Base-by-base conservation (phyloP, 2,329 filamentous ascomycete genomes). In the Arthrobotrys pseudoclavata region DNA sequence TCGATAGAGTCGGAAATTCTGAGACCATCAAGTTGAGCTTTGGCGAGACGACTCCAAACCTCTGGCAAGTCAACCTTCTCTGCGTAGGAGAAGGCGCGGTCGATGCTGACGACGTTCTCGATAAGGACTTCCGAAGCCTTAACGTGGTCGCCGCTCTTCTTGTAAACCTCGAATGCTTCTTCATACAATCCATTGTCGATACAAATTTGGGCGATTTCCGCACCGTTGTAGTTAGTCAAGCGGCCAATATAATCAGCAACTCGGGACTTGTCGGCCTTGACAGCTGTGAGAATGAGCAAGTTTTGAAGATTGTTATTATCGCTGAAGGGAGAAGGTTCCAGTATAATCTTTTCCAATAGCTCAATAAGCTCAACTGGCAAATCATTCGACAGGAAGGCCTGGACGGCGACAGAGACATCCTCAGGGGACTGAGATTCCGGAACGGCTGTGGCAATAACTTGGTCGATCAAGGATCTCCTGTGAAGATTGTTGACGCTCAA, bases 271-370 rank as follows among this genome's bases (percentile, higher is more conserved):
- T 99, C 96, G 12, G 96, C 94, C 86, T 97, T 97, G 81, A 94
- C 94, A 52, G 96, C 96, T 26, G 96, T 99, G 82, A 98, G 91
- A 87, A 99, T 93, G 79, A 99, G 89, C 76, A 99, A 86, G 84
- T 99, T 99, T 85, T 99, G 96, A 72, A 99, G 87, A 84, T 93
- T 97, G 82, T 93, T 89, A 85, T 99, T 99, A 85, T 99, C 96
- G 82, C 93, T 97, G 87, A 99, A 99, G 4, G 93, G 93, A 3
- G 95, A 97, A n/a, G 96, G 96, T 87, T 99, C 96, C n/a, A 99
- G 87, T 34, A 99, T 95, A 81, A 99, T 99, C 90, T 98, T 99
- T 87, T 99, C 96, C 18, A 99, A 88, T 42, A 99, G 89, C 84
- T 99, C 96, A 82, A 99, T 98, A 63, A 99, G 88, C 86, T 99